Conservation (phyloP, 1,139 yeast species). For the Taphrina flavorubra region DNA sequence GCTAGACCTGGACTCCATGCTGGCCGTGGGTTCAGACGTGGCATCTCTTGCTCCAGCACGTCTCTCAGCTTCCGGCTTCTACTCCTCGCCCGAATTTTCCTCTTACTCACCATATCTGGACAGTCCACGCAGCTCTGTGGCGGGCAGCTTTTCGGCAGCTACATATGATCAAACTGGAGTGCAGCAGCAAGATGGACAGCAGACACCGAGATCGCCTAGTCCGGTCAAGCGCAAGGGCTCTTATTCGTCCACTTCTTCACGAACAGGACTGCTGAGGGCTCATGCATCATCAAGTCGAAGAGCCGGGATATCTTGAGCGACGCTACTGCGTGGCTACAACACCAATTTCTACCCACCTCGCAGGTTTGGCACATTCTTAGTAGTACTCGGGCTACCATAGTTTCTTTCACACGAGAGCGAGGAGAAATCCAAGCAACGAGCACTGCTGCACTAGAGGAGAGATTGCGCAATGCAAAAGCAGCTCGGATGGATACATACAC, state of each 20-base stretch:
- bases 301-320: background rate
- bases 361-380: too few species aligned
- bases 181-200: background rate
- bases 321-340: too few species aligned
- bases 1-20: conserved; percentile 27
- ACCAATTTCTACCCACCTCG: too few species aligned
- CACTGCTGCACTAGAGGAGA: too few species aligned
- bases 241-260: conserved; percentile 1
- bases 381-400: too few species aligned
- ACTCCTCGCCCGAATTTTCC: conserved; percentile 9
- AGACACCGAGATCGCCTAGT: conserved; percentile 5
- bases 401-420: too few species aligned
- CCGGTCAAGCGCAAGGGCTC: conserved; percentile 2
- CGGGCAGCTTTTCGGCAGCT: conserved; percentile 3
- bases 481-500: too few species aligned
- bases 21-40: background rate
- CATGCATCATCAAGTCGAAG: background rate
- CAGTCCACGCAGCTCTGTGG: conserved; percentile 15
- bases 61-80: background rate
- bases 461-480: too few species aligned
- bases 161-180: background rate
- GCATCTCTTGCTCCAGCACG: background rate
- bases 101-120: conserved; percentile 29
- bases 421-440: too few species aligned
- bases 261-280: background rate